Evolutionary conservation across 2,329 filamentous ascomycete species (phyloP), one percentile per base, ranked within the genome.

Genomic region (Beauveria pseudobassiana): DNA sequence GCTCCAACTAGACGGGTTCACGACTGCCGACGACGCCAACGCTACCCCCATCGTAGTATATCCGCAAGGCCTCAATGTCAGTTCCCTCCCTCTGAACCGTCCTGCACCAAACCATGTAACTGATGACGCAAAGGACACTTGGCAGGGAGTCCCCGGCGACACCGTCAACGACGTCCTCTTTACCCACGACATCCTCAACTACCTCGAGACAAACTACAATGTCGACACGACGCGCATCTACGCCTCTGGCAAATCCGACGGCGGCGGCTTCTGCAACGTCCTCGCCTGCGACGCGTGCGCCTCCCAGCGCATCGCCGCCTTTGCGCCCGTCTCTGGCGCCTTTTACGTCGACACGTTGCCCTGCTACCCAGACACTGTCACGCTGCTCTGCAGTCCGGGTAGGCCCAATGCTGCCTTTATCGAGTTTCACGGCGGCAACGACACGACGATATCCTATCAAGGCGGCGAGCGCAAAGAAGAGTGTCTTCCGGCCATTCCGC

Each of bases 401-500:
- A 69, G 72, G 43, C 65, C 58, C 0, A 66, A 73, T 4, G 62
- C 81, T 4, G 78, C 80, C 1, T 70, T 82, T 6, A 66, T 82
- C 9, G 76, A 79, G 34, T 78, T 82, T 62, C 80, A 82, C 66
- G 80, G 80, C 20, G 75, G 74, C 4, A 71, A 67, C 9, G 80
- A 82, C 67, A 71, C 66, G 6, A 79, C 75, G 0, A 80, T 83
- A 26, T 59, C 67, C 1, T 82, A 80, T 63, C 59, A 66, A 3
- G 80, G 80, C 3, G 77, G 75, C 4, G 69, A 71, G 42, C 74
- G 77, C 5, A 73, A 74, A 3, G 72, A 72, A 0, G 75, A 75
- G 1, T 76, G 73, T 55, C 64, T 80, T 48, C 79, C 79, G 1
- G 64, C 74, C 0, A 77, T 82, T 40, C 71, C 72, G 24, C 68